Percentiles rank a stretch among this genome's conserved stretches.
These are phyloP conservation scores for Echinosophora koreensis DNA, from an alignment of 306 rosid species.

Conservation along the genomic window DNA sequence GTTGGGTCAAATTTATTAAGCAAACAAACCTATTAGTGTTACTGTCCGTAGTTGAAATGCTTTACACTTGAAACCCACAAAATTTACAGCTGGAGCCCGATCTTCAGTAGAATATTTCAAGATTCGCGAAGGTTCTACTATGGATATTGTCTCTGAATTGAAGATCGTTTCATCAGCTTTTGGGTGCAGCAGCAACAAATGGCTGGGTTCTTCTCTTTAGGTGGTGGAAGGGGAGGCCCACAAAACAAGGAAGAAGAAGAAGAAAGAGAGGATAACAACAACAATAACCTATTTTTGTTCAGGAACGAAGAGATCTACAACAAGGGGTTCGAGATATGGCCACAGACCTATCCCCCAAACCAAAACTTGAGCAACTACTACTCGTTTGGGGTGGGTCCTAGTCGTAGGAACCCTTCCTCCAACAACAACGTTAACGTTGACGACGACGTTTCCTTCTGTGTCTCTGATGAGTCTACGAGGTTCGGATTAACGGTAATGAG, in stretches of 20 bases:
- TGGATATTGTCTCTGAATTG: slow-evolving; percentile 77
- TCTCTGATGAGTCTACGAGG: slow-evolving; percentile 68
- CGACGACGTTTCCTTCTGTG: slow-evolving; percentile 50
- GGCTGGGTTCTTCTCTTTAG: slow-evolving; percentile 92
- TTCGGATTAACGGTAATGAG: slow-evolving; percentile 76
- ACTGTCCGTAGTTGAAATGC: neutral
- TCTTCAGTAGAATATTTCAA: slow-evolving; percentile 29
- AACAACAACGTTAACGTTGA: slow-evolving; percentile 16
- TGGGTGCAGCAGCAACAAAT: slow-evolving; percentile 63
- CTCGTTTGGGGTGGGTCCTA: slow-evolving; percentile 76
- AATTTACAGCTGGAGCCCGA: slow-evolving; percentile 44
- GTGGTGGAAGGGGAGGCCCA: slow-evolving; percentile 58
- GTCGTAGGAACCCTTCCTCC: slow-evolving; percentile 46
- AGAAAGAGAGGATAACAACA: slow-evolving; percentile 39
- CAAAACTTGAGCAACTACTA: slow-evolving; percentile 58
- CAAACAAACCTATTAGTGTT: neutral
- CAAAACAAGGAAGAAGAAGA: slow-evolving; percentile 48
- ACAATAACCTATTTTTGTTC: slow-evolving; percentile 54
- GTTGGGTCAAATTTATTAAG: slow-evolving; percentile 52
- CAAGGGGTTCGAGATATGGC: slow-evolving; percentile 93
- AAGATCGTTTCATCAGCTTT: slow-evolving; percentile 53
- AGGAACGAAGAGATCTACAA: slow-evolving; percentile 82
- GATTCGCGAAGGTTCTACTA: slow-evolving; percentile 60
- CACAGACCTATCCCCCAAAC: slow-evolving; percentile 59
- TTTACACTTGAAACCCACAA: slow-evolving; percentile 33